Evolutionary conservation across 805 yeast genomes (phyloP), one percentile per base, ranked within the genome.

Genomic region (Ogataea haglerorum): DNA sequence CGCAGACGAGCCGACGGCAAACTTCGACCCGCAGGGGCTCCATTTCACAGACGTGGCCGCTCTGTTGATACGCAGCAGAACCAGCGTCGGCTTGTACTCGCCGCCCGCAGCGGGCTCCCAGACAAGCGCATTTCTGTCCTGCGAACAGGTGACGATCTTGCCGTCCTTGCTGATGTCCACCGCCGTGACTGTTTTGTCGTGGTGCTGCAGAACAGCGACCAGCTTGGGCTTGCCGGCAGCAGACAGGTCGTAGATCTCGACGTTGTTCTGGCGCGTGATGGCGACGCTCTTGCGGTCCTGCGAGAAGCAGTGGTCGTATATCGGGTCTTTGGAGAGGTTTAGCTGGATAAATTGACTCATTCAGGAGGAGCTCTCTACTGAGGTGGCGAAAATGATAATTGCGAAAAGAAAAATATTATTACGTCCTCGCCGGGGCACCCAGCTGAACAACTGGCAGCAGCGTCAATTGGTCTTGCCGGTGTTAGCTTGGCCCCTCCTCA

Each of bases 1-100:
- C 32, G 96, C 97, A 34, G 96, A 88, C 2, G 96, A 85, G 1
- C 97, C 99, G 34, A 91, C 98, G 1, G 99, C 99, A 65, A 93
- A 93, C 69, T 93, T 93, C 58, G 68, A 69, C n/a, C 96, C 98
- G 52, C 76, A 78, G 15, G 98, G 97, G 8, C 96, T 85, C 99
- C 99, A 93, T 53, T 80, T 76, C 37, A 89, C 96, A 52, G 78
- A 77, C 2, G 98, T 93, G 6, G 99, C 99, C 19, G 98, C 96
- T 46, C 98, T 76, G 63, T 84, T 87, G 67, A 93, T 88, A 61
- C 99, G 79, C 60, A 95, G 74, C 42, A 95, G 73, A 19, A 93
- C 99, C 57, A 93, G 72, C 4, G 97, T 89, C 37, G 96, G 96
- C 69, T 84, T 88, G 56, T 70, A 77, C 34, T 65, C 65, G 19